Percentiles rank a stretch among this genome's conserved stretches.
These are phyloP conservation scores for Sugiyamaella xylanicola DNA, from an alignment of 1,139 yeast species.

Conservation along the genomic window DNA sequence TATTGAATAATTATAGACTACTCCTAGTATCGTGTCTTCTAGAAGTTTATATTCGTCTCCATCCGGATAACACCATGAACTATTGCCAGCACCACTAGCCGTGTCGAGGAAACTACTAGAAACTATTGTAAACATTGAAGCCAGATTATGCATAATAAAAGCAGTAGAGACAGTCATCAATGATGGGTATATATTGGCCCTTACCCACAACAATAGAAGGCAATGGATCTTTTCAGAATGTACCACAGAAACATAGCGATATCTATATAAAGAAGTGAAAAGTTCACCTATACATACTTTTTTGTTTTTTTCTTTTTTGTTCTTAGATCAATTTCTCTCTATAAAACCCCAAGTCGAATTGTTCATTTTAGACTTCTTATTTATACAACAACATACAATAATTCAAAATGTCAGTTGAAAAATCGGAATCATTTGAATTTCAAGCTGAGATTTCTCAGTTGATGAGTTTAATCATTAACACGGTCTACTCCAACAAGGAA, in stretches of 20 bases:
- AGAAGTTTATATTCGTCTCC: too few species aligned
- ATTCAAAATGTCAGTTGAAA: slow-evolving; percentile 25
- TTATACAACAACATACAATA: neutral
- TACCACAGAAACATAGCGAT: slow-evolving; percentile 9
- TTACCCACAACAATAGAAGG: slow-evolving; percentile 19
- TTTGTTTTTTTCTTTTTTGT: slow-evolving; percentile 6
- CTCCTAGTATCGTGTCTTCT: too few species aligned
- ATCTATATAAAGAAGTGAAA: slow-evolving; percentile 18
- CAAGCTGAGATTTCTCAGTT: slow-evolving; percentile 99
- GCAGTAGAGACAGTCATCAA: slow-evolving; percentile 6
- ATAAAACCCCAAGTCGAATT: neutral
- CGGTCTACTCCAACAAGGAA: slow-evolving; percentile 99
- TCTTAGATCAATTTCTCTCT: slow-evolving; percentile 14
- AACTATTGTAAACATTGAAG: neutral
- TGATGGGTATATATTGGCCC: neutral
- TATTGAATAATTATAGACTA: too few species aligned
- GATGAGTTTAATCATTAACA: slow-evolving; percentile 99
- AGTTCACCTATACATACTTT: slow-evolving; percentile 3
- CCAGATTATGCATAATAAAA: neutral
- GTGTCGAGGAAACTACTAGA: slow-evolving; percentile 7
- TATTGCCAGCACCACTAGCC: slow-evolving; percentile 2
- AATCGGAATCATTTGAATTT: slow-evolving; percentile 62
- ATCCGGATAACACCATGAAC: too few species aligned
- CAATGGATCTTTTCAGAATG: slow-evolving; percentile 23
- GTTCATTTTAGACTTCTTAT: slow-evolving; percentile 7